Base-by-base conservation (phyloP, 345 rosid genomes). In the Gossypium bickii region DNA sequence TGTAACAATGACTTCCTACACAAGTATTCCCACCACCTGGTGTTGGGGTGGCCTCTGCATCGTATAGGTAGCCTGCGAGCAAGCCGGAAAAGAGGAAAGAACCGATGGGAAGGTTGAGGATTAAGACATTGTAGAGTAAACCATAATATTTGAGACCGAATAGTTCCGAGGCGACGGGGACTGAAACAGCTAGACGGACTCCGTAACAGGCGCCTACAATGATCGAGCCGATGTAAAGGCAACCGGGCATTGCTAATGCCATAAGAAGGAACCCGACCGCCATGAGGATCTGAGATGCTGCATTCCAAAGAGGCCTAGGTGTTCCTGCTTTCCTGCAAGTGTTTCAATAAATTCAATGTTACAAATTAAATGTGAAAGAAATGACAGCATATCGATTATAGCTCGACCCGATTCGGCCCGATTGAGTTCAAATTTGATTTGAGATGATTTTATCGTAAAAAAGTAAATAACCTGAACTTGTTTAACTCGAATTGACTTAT, bases 291-390 rank as follows among this genome's bases (percentile, higher is more conserved):
- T 94, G 99, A 38, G 99, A 88, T 13, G 90, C 94, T 68, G 97
- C 98, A 67, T 92, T 94, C 98, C 98, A 94, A 3, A 90, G 79
- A 27, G 98, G 98, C 76, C 98, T 91, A 17, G 98, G 97, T 25
- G 89, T 83, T 85, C 95, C 98, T 47, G 85, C 83, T 83, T 82
- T 94, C 85, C 98, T 94, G 84, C 59, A 65, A 67, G 51, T 41
- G 10, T 20, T 49, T 34, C 45, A 62, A 49, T 1, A 47, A 15
- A 12, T 59, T 22, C 29, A 25, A 11, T 34, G 41, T 34, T 5
- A 34, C 41, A 34, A 34, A 34, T 34, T 1, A 34, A 34, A 34
- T 34, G 7, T 5, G 41, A 1, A 34, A 34, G 41, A 34, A 34
- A 4, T 34, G 7, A 34, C 7, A 34, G 41, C 41, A 34, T 34